Conservation (phyloP, 1,284 basidiomycete species). For the Heterobasidion annosum region DNA sequence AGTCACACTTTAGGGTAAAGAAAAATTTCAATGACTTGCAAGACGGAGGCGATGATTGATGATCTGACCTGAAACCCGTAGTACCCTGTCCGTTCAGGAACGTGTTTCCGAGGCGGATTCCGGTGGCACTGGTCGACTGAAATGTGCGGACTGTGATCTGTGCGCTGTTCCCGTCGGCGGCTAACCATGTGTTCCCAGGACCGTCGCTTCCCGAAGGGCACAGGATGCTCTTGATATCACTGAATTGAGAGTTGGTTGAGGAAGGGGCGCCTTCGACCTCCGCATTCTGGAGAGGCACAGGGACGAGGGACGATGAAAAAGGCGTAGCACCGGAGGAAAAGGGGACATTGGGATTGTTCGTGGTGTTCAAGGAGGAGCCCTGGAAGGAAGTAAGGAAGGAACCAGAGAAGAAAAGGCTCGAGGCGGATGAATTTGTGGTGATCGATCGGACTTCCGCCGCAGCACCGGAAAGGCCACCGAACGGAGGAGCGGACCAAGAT, state of each 20-base stretch:
- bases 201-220: constrained; percentile 82
- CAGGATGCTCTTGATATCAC: constrained; percentile 66
- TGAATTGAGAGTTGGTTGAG: constrained; percentile 54
- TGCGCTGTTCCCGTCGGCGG: constrained; percentile 58
- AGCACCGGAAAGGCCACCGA: constrained; percentile 75
- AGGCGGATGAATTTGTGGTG: constrained; percentile 59
- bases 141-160: constrained; percentile 74
- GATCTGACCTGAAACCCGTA: constrained; percentile 70
- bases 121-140: constrained; percentile 62
- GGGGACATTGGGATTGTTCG: constrained; percentile 70
- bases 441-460: constrained; percentile 70
- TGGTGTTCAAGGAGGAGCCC: constrained; percentile 44
- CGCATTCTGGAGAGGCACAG: constrained; percentile 65
- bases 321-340: constrained; percentile 73
- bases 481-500: constrained; percentile 73
- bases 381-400: constrained; percentile 73
- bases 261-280: constrained; percentile 69
- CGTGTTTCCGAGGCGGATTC: constrained; percentile 87
- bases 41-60: not conserved
- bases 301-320: constrained; percentile 86
- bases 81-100: constrained; percentile 77
- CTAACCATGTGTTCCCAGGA: constrained; percentile 79
- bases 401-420: constrained; percentile 81
- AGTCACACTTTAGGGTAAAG: constrained; percentile 46
- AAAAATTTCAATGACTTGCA: not conserved